A percentile compares a stretch with the other conserved stretches of the same genome.
phyloP scores from a whole-genome alignment of 139 green algal genomes.

The Tetraselmis chui region DNA sequence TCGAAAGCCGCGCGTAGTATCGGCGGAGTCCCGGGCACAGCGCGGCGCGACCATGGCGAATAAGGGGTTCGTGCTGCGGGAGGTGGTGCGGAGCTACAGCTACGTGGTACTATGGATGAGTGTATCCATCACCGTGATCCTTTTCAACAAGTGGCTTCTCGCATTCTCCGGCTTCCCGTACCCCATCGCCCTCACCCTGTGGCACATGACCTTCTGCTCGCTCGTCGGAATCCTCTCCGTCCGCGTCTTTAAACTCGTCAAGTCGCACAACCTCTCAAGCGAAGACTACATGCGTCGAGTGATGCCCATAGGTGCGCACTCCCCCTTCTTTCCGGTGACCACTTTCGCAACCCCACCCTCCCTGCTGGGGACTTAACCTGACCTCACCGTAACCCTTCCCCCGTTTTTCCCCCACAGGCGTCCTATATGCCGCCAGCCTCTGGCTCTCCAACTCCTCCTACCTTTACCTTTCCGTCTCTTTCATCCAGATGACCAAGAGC shows the following conservation, averaged over 20 bases:
- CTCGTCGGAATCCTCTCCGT: constrained; percentile 55
- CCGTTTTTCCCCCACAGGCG: constrained; percentile 74
- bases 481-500: constrained; percentile 98
- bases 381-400: constrained; percentile 32
- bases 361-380: not conserved
- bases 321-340: not conserved
- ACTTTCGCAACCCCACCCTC: not conserved
- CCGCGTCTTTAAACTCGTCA: constrained; percentile 52
- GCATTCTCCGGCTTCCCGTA: constrained; percentile 82
- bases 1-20: too few species aligned
- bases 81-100: constrained; percentile 35
- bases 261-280: constrained; percentile 59
- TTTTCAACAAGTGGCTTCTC: constrained; percentile 94
- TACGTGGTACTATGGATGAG: constrained; percentile 78
- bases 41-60: not conserved
- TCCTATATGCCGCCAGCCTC: constrained; percentile 80
- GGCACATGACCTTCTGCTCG: constrained; percentile 89
- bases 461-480: constrained; percentile 93
- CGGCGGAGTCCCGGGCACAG: not conserved
- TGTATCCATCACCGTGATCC: constrained; percentile 70
- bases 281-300: constrained; percentile 60
- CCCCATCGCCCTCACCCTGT: constrained; percentile 77
- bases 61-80: not conserved
- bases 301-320: constrained; percentile 50
- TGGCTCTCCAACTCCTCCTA: constrained; percentile 96